Evolutionary conservation across 1,284 basidiomycete species (phyloP).

Genomic region (Gomphus bonarii): DNA sequence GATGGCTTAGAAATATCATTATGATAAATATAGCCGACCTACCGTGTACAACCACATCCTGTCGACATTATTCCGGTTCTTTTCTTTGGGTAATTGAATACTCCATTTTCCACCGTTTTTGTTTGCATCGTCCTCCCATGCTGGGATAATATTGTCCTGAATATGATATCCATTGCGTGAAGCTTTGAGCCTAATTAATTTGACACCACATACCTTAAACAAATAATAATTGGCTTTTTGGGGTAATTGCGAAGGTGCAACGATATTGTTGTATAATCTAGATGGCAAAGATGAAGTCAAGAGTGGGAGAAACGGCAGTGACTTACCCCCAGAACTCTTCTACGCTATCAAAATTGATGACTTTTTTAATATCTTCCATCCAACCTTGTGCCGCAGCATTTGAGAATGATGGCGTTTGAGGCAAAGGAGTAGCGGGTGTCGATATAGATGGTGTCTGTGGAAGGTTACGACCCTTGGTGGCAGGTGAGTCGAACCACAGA

Average conservation of each 20-base stretch:
- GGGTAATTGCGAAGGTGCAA: constrained; percentile 89
- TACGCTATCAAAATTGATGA: constrained; percentile 88
- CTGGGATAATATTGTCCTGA: constrained; percentile 88
- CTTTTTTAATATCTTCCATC: constrained; percentile 96
- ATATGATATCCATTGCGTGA: background rate
- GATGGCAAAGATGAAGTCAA: background rate
- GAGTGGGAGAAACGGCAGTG: background rate
- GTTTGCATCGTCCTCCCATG: constrained; percentile 95
- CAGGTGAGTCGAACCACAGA: constrained; percentile 92
- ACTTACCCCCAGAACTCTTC: constrained; percentile 96
- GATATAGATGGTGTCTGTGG: constrained; percentile 78
- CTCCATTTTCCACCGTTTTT: constrained; percentile 98
- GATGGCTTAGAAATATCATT: constrained; percentile 8
- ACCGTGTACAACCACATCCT: constrained; percentile 98
- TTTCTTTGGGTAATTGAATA: constrained; percentile 94
- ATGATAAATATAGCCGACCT: constrained; percentile 19
- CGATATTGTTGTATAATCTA: constrained; percentile 95
- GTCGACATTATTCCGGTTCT: constrained; percentile 79
- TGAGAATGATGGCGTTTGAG: constrained; percentile 49
- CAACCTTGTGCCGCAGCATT: constrained; percentile 67
- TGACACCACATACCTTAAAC: constrained; percentile 67
- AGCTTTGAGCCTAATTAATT: background rate
- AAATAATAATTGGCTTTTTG: constrained; percentile 98
- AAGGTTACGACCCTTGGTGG: constrained; percentile 77
- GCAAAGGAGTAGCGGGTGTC: constrained; percentile 64